phyloP scores from a whole-genome alignment of 306 rosid species.

The Glycyrrhiza uralensis region DNA sequence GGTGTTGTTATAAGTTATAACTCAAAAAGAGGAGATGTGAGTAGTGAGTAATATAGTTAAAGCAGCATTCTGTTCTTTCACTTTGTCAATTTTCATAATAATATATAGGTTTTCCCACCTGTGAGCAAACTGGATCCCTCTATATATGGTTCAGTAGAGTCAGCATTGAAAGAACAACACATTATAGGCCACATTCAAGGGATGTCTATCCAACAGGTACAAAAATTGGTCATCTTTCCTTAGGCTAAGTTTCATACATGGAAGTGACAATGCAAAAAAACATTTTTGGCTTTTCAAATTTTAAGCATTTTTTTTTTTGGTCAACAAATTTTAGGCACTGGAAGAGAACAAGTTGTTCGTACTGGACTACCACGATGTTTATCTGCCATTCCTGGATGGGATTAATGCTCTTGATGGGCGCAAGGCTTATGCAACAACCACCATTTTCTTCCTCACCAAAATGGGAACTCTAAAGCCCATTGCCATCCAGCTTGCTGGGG shows the following conservation, averaged over 20 bases:
- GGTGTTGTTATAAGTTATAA: no score
- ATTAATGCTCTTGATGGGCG: constrained; percentile 40
- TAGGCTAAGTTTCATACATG: background rate
- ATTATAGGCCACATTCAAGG: constrained; percentile 38
- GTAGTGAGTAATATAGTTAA: background rate
- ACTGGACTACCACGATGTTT: constrained; percentile 39
- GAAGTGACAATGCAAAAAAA: background rate
- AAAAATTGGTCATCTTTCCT: background rate
- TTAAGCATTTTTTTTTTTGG: no score
- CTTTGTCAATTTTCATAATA: background rate
- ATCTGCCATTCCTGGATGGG: constrained; percentile 37
- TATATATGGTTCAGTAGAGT: constrained; percentile 42
- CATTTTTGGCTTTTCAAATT: background rate
- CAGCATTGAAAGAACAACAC: constrained; percentile 54
- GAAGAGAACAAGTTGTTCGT: constrained; percentile 37
- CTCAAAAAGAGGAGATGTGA: no score
- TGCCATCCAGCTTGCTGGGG: constrained; percentile 39
- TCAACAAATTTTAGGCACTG: constrained; percentile 37
- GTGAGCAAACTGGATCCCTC: constrained; percentile 46
- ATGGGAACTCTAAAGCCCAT: constrained; percentile 43
- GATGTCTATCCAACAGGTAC: constrained; percentile 46
- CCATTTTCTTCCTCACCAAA: constrained; percentile 40
- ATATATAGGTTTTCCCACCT: constrained; percentile 53
- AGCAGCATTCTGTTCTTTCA: background rate
- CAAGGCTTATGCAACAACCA: constrained; percentile 44